Base-by-base conservation (phyloP, 2,329 filamentous ascomycete species). In the Talaromyces rugulosus region DNA sequence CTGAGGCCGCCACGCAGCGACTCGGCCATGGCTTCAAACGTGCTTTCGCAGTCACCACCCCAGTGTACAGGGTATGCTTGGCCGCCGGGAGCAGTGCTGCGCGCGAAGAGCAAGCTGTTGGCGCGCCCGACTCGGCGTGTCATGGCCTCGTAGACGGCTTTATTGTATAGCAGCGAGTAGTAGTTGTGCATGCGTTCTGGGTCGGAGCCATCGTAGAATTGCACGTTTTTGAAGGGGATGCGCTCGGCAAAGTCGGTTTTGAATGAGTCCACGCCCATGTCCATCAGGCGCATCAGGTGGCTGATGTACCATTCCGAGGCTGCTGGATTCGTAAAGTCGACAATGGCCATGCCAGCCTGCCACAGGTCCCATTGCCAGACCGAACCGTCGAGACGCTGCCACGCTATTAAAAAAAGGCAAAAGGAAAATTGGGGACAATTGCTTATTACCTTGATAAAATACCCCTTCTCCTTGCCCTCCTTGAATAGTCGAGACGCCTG, bases 171-270 rank as follows among this genome's bases (percentile, higher is more conserved):
- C 69, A 89, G 88, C n/a, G 89, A 82, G 72, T 91, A 91, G 77
- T 85, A 91, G 74, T 91, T 91, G 77, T 91, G 89, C 88, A 91
- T 91, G 67, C 83, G 84, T 57, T 78, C 78, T 1, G 87, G 83
- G 67, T 90, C 87, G 5, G 78, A 79, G 55, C 77, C 70, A 67
- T 90, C 87, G 69, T 85, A 79, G 83, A 88, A 91, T 65, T 83
- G 80, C 5, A 90, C 84, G 66, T 88, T 85, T 56, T 82, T 80
- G 5, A 82, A 84, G 0, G 89, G 89, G 59, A 91, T 87, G 30
- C 89, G 82, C 76, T 91, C 89, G 60, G 88, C 88, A 72, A 91
- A 91, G 70, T 91, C 89, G 7, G 89, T 91, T 77, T 91, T 91
- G 80, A 91, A 85, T 62, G 83, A 82, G 71, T 91, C 88, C 59